These are phyloP conservation scores for Aulographum hederae DNA, from an alignment of 2,329 filamentous ascomycete genomes.

Conservation along the genomic window DNA sequence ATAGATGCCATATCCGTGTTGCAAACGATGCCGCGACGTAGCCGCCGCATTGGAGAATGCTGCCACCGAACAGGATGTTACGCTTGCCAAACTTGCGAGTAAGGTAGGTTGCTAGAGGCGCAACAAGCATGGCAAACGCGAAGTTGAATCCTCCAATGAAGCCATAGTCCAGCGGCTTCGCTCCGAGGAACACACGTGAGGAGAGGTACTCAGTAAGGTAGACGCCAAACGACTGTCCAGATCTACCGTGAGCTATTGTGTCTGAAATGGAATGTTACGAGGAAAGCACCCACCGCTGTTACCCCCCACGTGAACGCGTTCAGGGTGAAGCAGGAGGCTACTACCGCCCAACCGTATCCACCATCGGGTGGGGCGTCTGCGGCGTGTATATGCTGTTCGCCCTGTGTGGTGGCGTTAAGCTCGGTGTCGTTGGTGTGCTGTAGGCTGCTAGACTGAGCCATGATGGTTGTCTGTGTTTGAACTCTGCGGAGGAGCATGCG, in stretches of 20 bases:
- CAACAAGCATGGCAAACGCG: constrained; percentile 15
- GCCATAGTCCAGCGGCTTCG: constrained; percentile 19
- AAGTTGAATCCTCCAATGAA: constrained; percentile 23
- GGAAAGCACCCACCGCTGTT: constrained; percentile 6
- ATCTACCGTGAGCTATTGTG: background rate
- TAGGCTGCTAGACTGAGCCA: background rate
- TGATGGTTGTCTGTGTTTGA: background rate
- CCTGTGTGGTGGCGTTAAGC: background rate
- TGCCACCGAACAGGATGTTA: constrained; percentile 13
- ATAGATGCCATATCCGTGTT: constrained; percentile 20
- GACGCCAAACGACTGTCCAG: constrained; percentile 18
- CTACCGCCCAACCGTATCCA: constrained; percentile 9
- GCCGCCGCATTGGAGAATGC: constrained; percentile 15
- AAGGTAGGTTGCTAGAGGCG: constrained; percentile 15
- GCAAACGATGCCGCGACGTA: constrained; percentile 21
- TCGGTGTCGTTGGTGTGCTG: background rate
- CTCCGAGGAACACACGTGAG: constrained; percentile 15
- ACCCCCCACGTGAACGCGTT: constrained; percentile 16
- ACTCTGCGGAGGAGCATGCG: no score
- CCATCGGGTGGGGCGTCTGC: constrained; percentile 6
- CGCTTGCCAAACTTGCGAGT: constrained; percentile 11
- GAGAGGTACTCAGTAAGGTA: constrained; percentile 24
- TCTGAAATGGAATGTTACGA: background rate
- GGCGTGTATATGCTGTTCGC: background rate
- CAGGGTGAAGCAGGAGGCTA: constrained; percentile 9